These are phyloP conservation scores for Botrytis porri DNA, from an alignment of 2,329 filamentous ascomycete genomes.

Conservation along the genomic window DNA sequence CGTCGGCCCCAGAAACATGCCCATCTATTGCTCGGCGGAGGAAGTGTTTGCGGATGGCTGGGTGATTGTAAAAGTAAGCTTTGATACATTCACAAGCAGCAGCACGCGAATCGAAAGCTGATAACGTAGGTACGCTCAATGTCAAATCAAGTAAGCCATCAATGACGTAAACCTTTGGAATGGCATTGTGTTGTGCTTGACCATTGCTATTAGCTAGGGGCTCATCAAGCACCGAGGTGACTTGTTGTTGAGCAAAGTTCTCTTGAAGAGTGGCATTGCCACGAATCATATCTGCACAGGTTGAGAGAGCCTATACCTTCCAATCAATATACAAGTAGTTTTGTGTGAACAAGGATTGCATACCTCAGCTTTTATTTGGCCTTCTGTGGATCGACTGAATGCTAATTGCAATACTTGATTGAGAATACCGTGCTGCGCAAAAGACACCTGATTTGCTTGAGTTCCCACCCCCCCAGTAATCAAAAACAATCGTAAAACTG, in stretches of 20 bases:
- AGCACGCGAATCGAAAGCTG: slow-evolving; percentile 75
- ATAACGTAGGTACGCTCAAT: slow-evolving; percentile 62
- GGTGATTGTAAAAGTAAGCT: slow-evolving; percentile 83
- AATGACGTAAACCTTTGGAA: slow-evolving; percentile 77
- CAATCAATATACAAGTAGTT: slow-evolving; percentile 23
- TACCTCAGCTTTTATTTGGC: slow-evolving; percentile 79
- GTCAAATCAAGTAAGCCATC: slow-evolving; percentile 85
- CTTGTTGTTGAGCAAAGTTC: slow-evolving; percentile 81
- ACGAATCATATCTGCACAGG: slow-evolving; percentile 84
- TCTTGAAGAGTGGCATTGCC: slow-evolving; percentile 80
- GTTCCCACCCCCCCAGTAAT: slow-evolving; percentile 77
- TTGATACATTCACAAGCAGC: slow-evolving; percentile 89
- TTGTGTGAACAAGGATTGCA: slow-evolving; percentile 18
- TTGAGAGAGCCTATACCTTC: slow-evolving; percentile 63
- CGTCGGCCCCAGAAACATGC: slow-evolving; percentile 71
- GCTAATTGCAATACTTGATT: slow-evolving; percentile 78
- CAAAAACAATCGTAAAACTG: slow-evolving; percentile 83
- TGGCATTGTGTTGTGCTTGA: slow-evolving; percentile 47
- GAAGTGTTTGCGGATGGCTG: slow-evolving; percentile 80
- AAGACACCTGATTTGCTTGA: slow-evolving; percentile 77
- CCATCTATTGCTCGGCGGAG: slow-evolving; percentile 85
- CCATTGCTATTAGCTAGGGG: slow-evolving; percentile 40
- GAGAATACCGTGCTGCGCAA: slow-evolving; percentile 79
- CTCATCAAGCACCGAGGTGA: slow-evolving; percentile 56
- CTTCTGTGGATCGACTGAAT: slow-evolving; percentile 69